phyloP scores from a whole-genome alignment of 2,329 filamentous ascomycete species.

The Alternaria conjuncta region DNA sequence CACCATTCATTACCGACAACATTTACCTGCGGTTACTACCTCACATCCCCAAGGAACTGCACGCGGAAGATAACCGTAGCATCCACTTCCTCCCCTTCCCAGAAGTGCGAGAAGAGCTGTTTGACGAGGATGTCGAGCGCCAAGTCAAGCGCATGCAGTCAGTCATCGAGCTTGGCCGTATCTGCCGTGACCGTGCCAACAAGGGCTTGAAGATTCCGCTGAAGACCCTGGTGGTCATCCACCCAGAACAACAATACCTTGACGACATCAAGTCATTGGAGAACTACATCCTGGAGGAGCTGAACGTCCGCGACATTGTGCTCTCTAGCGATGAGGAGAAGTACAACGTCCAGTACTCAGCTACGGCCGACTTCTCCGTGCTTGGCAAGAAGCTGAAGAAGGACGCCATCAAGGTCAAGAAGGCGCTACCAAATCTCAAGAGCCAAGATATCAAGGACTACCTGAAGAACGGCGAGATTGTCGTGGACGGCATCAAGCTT shows the following conservation, averaged over 20 bases:
- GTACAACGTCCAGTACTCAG: conserved; percentile 92
- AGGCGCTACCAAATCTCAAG: conserved; percentile 78
- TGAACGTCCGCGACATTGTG: conserved; percentile 86
- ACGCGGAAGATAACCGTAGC: conserved; percentile 76
- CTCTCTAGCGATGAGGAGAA: conserved; percentile 85
- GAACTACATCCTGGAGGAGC: conserved; percentile 87
- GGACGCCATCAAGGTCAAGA: conserved; percentile 89
- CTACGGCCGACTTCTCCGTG: conserved; percentile 89
- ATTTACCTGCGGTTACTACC: conserved; percentile 86
- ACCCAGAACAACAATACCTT: conserved; percentile 81
- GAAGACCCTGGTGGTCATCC: conserved; percentile 87
- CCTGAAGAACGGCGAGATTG: conserved; percentile 73
- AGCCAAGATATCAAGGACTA: conserved; percentile 84
- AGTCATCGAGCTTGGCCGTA: conserved; percentile 88
- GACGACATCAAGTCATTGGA: conserved; percentile 86
- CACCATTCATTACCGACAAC: conserved; percentile 91
- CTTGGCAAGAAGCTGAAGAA: conserved; percentile 98
- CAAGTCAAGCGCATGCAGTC: conserved; percentile 91
- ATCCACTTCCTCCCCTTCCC: conserved; percentile 94
- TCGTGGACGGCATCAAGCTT: conserved; percentile 85
- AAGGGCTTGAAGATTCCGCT: conserved; percentile 90
- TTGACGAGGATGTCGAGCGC: conserved; percentile 84
- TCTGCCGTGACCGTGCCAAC: conserved; percentile 82
- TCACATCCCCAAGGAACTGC: conserved; percentile 76
- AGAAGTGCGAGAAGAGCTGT: conserved; percentile 84